Base-by-base conservation (phyloP, 2,329 filamentous ascomycete species). In the Pseudopyricularia cyperi region DNA sequence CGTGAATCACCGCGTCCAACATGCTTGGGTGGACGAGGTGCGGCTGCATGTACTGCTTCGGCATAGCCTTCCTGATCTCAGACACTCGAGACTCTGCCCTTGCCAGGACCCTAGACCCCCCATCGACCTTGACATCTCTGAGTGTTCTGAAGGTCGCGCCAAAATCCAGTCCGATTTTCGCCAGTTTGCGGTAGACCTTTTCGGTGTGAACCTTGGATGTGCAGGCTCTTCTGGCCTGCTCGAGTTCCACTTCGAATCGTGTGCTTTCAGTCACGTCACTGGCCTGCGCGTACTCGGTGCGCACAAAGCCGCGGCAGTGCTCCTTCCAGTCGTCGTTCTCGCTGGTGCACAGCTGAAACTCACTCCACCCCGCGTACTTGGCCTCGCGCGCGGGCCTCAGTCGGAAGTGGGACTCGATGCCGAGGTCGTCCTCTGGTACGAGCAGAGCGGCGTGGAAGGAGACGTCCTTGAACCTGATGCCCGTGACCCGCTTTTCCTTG, bases 261-360 rank as follows among this genome's bases (percentile, higher is more conserved):
- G n/a, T n/a, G n/a, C n/a, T n/a, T n/a, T n/a, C n/a, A n/a, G n/a
- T n/a, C n/a, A n/a, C n/a, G n/a, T n/a, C n/a, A n/a, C n/a, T n/a
- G 7, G 46, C 35, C 1, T 22, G 24, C 2, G 54, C 26, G 1
- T 53, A 50, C 42, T 57, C 54, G 22, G 48, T 53, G 17, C 51
- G 49, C 19, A 60, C 54, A 9, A 56, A 54, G 3, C 60, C 59
- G 8, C 57, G 58, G 39, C 59, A 61, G 52, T 61, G 60, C 54
- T 61, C 59, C 51, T 55, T 55, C 34, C 55, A 57, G 15, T 57
- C 54, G 12, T 52, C 56, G 17, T 54, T 51, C 19, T 51, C 56
- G 53, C 54, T 57, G 22, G 59, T 59, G 53, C 55, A 58, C 7
- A 61, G 52, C 24, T 58, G 58, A 12, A 62, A 62, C 53, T 62